Base-by-base conservation (phyloP, 2,329 filamentous ascomycete genomes). In the Aspergillus novofumigatus region DNA sequence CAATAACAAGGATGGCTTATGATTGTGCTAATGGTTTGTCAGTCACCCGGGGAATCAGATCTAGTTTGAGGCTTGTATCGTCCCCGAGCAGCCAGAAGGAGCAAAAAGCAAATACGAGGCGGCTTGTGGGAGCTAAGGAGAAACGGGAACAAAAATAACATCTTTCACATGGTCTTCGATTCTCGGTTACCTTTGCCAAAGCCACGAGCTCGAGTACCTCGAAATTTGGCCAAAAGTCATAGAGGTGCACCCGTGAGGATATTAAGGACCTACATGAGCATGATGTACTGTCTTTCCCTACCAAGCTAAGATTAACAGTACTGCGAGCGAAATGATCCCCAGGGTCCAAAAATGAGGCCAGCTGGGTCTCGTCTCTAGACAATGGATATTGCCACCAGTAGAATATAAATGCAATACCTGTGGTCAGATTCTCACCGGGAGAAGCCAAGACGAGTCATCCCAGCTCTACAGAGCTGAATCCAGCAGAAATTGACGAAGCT, bases 401-500 rank as follows among this genome's bases (percentile, higher is more conserved):
- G 20, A 23, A 47, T 25, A 23, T 14, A 14, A 47, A 11, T 47
- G 23, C 21, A 25, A 38, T 38, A 38, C 14, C 4, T 23, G 44
- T 23, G 44, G 44, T 20, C 21, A 17, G 44, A 17, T 23, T 47
- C 10, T 23, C 20, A 23, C 44, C 11, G 6, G 20, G 10, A 47
- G 44, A 25, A 23, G 44, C 44, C 21, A 23, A 14, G 26, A 17
- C 32, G 23, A 47, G 23, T 25, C 44, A 25, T 23, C 23, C 23
- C 21, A 25, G 20, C 23, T 23, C 11, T 23, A 7, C 3, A 11
- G 14, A 47, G 44, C 21, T 14, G 23, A 26, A 47, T 26, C 44
- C 44, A 60, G 51, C 49, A 38, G 56, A 50, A 20, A 20, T 49
- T 26, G 49, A 55, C 38, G 53, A 61, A 59, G 57, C 52, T 60